Conservation (phyloP, 768 basidiomycete genomes). For the Hortiboletus campestris region DNA sequence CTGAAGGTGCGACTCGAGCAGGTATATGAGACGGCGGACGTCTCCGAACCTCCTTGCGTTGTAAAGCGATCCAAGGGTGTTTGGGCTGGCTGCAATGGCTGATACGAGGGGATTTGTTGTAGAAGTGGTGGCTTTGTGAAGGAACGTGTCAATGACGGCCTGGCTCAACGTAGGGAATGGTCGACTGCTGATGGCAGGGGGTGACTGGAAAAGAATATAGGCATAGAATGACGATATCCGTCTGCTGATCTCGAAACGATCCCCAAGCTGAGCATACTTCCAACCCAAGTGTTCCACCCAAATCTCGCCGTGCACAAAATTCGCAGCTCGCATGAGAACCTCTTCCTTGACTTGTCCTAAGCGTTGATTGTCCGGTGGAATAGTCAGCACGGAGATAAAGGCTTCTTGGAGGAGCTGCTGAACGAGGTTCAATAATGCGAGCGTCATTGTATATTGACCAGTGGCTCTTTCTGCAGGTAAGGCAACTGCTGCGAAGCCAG, state of each 20-base stretch:
- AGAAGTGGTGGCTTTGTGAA: constrained; percentile 73
- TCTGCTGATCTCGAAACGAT: constrained; percentile 80
- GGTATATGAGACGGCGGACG: constrained; percentile 60
- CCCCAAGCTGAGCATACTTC: constrained; percentile 80
- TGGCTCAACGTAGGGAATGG: constrained; percentile 63
- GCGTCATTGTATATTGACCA: constrained; percentile 79
- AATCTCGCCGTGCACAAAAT: constrained; percentile 81
- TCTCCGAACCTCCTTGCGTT: constrained; percentile 67
- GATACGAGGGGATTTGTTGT: constrained; percentile 80
- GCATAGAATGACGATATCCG: constrained; percentile 65
- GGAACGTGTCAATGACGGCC: constrained; percentile 64
- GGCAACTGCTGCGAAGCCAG: constrained; percentile 61
- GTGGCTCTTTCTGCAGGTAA: constrained; percentile 67
- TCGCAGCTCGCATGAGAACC: constrained; percentile 72
- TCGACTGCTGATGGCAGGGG: constrained; percentile 49
- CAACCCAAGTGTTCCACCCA: constrained; percentile 86
- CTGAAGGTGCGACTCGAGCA: constrained; percentile 65
- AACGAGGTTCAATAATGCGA: constrained; percentile 73
- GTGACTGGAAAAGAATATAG: constrained; percentile 61
- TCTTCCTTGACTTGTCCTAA: constrained; percentile 79
- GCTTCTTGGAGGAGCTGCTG: constrained; percentile 76
- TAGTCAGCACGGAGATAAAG: constrained; percentile 45
- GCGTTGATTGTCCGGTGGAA: constrained; percentile 55
- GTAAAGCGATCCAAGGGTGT: constrained; percentile 59
- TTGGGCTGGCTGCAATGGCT: constrained; percentile 59